Conservation (phyloP, 225 moss, liverwort and hornwort species). For the Rhytidiadelphus loreus region DNA sequence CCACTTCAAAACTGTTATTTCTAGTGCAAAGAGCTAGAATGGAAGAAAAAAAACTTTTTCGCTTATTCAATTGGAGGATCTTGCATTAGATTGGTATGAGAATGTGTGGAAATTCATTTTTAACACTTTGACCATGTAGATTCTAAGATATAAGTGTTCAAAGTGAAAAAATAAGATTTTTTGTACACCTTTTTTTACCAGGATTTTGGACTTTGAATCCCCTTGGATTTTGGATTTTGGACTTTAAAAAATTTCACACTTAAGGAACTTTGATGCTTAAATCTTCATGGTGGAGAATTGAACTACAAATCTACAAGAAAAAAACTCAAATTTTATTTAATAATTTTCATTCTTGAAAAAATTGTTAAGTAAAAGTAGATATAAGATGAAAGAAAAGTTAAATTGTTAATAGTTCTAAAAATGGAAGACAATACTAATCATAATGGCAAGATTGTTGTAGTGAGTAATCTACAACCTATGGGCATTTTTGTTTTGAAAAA, state of each 20-base stretch:
- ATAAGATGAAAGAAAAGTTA: not conserved
- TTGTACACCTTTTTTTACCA: not conserved
- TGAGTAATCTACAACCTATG: too few relatives aligned
- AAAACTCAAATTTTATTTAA: rapidly evolving
- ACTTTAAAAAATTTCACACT: too few relatives aligned
- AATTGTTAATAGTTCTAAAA: not conserved
- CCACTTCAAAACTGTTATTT: not conserved
- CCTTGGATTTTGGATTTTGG: rapidly evolving
- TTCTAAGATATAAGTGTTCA: not conserved
- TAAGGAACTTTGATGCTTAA: not conserved
- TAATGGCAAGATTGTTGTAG: not conserved
- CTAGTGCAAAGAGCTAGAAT: not conserved
- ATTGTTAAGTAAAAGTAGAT: not conserved
- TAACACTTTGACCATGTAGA: not conserved
- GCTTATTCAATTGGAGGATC: not conserved
- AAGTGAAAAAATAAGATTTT: not conserved
- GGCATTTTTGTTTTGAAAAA: not conserved
- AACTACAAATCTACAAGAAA: not conserved
- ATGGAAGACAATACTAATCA: not conserved
- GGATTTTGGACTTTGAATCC: not conserved
- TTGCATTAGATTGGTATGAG: not conserved
- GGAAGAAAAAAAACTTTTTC: too few relatives aligned
- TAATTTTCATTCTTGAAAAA: not conserved
- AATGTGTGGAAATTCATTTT: not conserved
- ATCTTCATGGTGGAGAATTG: rapidly evolving